Evolutionary conservation across 106 monocot genomes (phyloP), one percentile per base, ranked within the genome.

Genomic region (Dactylorhiza incarnata): DNA sequence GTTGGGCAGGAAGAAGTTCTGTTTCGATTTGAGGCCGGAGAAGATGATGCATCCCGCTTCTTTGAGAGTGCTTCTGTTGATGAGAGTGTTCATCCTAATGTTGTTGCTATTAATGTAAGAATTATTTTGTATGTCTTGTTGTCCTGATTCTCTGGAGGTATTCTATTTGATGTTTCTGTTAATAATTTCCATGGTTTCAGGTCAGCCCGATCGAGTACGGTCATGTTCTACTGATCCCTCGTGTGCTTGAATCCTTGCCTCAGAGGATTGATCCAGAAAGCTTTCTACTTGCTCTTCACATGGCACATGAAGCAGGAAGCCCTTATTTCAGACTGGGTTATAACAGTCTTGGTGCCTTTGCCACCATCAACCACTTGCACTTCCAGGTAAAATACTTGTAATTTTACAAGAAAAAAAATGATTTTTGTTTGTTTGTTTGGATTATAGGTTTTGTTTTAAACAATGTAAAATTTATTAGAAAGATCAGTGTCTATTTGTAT

Each of bases 261-360:
- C 91, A 91, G 77, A 88, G 82, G 76, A 88, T 91, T 72, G 91
- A 88, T 52, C 61, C 24, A 5, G 84, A 91, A 45, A 88, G 82
- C 78, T 78, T 91, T 58, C 74, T 84, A 82, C 86, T 91, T 73
- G 91, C 91, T 2, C 75, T 91, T 29, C 77, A 82, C 29, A 84
- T 91, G 86, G 86, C 91, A 5, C 66, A 71, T 22, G 91, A 86
- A 77, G 86, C 86, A n/a, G 78, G 74, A 12, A 88, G 70, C 66
- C 88, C 86, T 62, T 91, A 91, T 82, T 91, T 91, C 76, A 84
- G 88, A 62, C 70, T 91, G 12, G 91, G 91, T 48, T 91, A 91
- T 54, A 91, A 91, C 79, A 91, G 91, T 72, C 77, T 91, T 67
- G 91, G 91, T 86, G 91, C 91, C 71, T 91, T 91, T 81, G 91